Base-by-base conservation (phyloP, 2,329 filamentous ascomycete species). In the Penicillium sp. region DNA sequence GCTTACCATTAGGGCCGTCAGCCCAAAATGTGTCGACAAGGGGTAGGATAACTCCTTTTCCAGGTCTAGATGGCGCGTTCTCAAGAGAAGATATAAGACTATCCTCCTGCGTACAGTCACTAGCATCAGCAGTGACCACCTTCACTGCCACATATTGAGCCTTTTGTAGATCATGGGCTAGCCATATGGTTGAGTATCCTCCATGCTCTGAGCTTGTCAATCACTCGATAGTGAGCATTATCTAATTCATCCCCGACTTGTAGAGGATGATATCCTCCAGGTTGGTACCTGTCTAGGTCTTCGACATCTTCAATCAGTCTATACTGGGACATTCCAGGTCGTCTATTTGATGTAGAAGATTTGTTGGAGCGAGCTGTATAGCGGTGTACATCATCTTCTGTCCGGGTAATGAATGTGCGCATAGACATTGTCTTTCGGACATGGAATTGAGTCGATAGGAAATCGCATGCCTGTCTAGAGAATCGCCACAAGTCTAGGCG, bases 141-240 rank as follows among this genome's bases (percentile, higher is more conserved):
- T 77, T 77, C n/a, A 76, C 47, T 7, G 73, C 73, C 17, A 75
- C 71, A 59, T 73, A 74, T 55, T 42, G 61, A 0, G 54, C 52
- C 6, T 25, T 29, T 31, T 40, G 50, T 15, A 67, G 23, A 38
- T 75, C 73, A 1, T 54, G 59, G 33, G 73, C 71, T 21, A 77
- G 70, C 72, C 71, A 77, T 31, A 65, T 62, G 6, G 72, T 76
- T 6, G 73, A 76, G 56, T 64, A 64, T 41, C 43, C 50, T 48
- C 61, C 61, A 35, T 59, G 55, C 0, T 61, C 60, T 2, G 29
- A 66, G 57, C 29, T 67, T 66, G 17, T 61, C 21, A 54, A 61
- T 49, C 10, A 61, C 15, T 33, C 40, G 50, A 46, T 63, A 66
- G 4, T 56, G 59, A 48, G 60, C 57, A 17, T 59, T 35, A 42